Conservation (phyloP, 169 alveolate species). For the Theileria parva region DNA sequence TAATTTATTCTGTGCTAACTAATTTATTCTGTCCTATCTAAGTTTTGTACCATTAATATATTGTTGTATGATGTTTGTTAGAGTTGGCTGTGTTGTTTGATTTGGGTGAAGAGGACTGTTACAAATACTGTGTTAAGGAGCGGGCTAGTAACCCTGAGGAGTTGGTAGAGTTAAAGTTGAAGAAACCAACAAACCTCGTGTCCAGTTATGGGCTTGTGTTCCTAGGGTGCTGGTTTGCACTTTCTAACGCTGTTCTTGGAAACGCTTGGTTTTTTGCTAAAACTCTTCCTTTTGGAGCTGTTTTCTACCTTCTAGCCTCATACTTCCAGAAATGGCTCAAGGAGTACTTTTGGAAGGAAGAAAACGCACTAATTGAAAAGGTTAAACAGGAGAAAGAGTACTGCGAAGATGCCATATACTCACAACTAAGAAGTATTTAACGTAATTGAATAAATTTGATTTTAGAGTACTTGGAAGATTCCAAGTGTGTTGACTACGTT, state of each 20-base stretch:
- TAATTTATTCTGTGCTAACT: no score
- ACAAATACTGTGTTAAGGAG: conserved; percentile 79
- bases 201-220: conserved; percentile 84
- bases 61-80: not conserved
- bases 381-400: conserved; percentile 75
- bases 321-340: conserved; percentile 81
- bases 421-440: conserved; percentile 71
- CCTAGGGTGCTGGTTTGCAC: conserved; percentile 84
- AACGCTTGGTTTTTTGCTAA: conserved; percentile 87
- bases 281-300: conserved; percentile 85
- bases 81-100: conserved; percentile 82
- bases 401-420: conserved; percentile 80
- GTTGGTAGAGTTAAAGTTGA: conserved; percentile 76
- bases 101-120: conserved; percentile 82
- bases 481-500: conserved; percentile 58
- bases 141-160: conserved; percentile 82
- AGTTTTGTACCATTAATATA: no score
- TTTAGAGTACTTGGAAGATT: conserved; percentile 67
- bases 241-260: conserved; percentile 81
- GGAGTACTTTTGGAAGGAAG: conserved; percentile 81
- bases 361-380: conserved; percentile 74
- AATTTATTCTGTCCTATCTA: no score
- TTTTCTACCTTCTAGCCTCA: conserved; percentile 84
- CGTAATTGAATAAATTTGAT: conserved; percentile 16
- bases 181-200: conserved; percentile 74